Evolutionary conservation across 2,329 filamentous ascomycete species (phyloP), one percentile per base, ranked within the genome.

Genomic region (Nigrograna mackinnonii): DNA sequence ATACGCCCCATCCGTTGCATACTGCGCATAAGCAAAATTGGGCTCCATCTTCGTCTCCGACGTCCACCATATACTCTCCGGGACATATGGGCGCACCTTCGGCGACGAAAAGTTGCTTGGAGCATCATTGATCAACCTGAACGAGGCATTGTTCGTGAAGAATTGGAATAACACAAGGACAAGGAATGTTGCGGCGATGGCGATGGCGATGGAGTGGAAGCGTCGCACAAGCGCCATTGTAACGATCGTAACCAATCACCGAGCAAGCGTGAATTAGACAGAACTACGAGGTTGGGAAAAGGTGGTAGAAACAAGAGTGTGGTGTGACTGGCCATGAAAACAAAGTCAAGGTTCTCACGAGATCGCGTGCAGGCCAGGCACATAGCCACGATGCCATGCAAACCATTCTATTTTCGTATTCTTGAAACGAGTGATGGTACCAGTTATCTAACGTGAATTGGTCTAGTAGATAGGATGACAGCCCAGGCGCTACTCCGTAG

Each of bases 1-100:
- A 36, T 36, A 36, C 12, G 19, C 20, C 4, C 17, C 34, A 4
- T 36, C 34, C 3, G 34, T 36, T 20, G 34, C 34, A 17, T 36
- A 36, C 34, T 36, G 34, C 14, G 34, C 34, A 17, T 36, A 36
- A 7, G 34, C 34, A 36, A 36, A 36, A 11, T 22, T 19, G 11
- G 31, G 31, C 11, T 19, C 34, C 19, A 22, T 14, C 22, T 36
- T 22, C 11, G 34, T 36, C 34, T 36, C 34, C 20, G 34, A 36
- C 11, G 34, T 36, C 34, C 34, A 36, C 34, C 34, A 36, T 7
- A 36, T 36, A 13, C 16, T 9, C 6, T 22, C 19, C 11, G 34
- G 34, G 19, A 36, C 16, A 22, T 19, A 36, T 12, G 34, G 34
- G n/a, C 16, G 6, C 34, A 36, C 12, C 12, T 13, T 16, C 12